A percentile compares a stretch with the other conserved stretches of the same genome.
Conservation (phyloP, 139 green algal species). For the Coccomyxa sp. region DNA sequence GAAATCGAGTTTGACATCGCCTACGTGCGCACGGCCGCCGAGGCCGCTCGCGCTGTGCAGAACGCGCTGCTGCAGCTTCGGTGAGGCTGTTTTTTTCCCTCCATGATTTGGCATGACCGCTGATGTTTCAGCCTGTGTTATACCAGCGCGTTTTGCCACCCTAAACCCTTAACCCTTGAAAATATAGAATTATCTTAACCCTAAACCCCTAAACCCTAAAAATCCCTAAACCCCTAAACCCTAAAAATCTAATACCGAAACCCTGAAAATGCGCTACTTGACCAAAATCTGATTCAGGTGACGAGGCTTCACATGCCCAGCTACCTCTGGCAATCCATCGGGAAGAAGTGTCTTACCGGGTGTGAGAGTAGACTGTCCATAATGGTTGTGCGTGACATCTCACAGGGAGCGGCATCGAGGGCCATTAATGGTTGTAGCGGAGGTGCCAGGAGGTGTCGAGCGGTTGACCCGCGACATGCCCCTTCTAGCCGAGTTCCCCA, state of each 20-base stretch:
- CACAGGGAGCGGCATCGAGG: slow-evolving; percentile 41
- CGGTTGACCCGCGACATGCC: slow-evolving; percentile 47
- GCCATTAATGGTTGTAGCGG: slow-evolving; percentile 41
- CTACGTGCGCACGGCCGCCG: slow-evolving; percentile 52
- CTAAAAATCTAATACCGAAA: too few relatives aligned
- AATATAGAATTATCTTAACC: too few relatives aligned
- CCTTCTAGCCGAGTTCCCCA: slow-evolving; percentile 62
- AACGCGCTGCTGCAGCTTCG: slow-evolving; percentile 28
- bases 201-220: too few relatives aligned
- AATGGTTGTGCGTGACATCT: neutral
- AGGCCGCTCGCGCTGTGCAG: slow-evolving; percentile 51
- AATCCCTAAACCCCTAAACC: too few relatives aligned
- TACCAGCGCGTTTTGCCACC: too few relatives aligned
- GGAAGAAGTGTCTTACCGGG: neutral
- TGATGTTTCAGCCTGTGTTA: too few relatives aligned
- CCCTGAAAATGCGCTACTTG: too few relatives aligned
- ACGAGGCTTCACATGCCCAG: too few relatives aligned
- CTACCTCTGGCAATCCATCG: neutral
- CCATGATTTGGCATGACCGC: too few relatives aligned
- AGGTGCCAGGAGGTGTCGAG: slow-evolving; percentile 19
- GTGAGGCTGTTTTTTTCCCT: slow-evolving; percentile 3
- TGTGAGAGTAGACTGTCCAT: neutral
- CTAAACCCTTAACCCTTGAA: too few relatives aligned
- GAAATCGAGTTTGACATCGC: slow-evolving; percentile 49
- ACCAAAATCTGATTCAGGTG: too few relatives aligned